Percentiles rank a stretch among this genome's conserved stretches.
These are phyloP conservation scores for Rhizopogon roseolus DNA, from an alignment of 768 basidiomycete species.

Conservation along the genomic window DNA sequence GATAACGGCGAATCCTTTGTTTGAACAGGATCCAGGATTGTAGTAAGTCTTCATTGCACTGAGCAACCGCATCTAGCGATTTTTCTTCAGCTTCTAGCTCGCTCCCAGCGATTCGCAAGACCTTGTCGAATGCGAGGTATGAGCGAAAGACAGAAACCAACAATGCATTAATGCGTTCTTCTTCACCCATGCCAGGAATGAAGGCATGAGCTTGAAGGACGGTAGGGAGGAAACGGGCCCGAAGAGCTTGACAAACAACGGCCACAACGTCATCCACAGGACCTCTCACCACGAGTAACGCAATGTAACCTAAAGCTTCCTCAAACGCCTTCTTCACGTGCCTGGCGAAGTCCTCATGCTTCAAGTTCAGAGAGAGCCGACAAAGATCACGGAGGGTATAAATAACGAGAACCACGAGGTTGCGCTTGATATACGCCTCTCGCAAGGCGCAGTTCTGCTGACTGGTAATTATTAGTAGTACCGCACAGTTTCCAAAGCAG, in stretches of 20 bases:
- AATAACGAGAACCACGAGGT: not conserved
- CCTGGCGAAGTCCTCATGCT: not conserved
- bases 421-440: not conserved
- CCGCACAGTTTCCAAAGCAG: constrained; percentile 1
- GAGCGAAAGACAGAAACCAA: not conserved
- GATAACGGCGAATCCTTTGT: not conserved
- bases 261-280: constrained; percentile 1
- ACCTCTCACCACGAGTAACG: not conserved
- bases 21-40: not conserved
- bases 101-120: not conserved
- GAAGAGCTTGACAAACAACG: not conserved
- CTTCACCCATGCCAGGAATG: not conserved
- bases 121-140: constrained; percentile 1
- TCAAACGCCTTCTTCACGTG: not conserved
- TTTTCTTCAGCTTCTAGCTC: not conserved
- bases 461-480: not conserved
- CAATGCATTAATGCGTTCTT: not conserved
- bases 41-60: not conserved
- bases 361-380: not conserved
- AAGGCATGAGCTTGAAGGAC: not conserved
- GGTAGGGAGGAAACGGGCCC: not conserved
- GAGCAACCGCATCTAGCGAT: not conserved
- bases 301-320: constrained; percentile 1
- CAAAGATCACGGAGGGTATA: constrained; percentile 1
- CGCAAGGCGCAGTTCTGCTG: not conserved